Conservation (phyloP, 2,329 filamentous ascomycete species). For the Didymella keratinophila region DNA sequence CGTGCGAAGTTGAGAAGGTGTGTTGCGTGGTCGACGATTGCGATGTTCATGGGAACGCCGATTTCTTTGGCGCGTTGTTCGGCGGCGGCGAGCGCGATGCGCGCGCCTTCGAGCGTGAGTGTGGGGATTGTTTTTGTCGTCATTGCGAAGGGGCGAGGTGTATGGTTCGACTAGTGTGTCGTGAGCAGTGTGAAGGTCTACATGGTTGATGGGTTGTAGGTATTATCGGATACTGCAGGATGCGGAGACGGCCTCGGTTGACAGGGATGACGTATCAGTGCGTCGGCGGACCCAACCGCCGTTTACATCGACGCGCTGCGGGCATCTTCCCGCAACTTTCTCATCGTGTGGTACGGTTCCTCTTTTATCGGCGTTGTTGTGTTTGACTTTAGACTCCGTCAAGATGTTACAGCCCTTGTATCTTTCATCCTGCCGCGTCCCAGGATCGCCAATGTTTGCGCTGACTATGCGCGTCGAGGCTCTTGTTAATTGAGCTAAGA, state of each 20-base stretch:
- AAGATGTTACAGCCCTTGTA: neutral
- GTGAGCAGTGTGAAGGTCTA: neutral
- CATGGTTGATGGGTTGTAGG: neutral
- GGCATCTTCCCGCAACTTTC: constrained; percentile 20
- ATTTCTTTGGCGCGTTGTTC: constrained; percentile 49
- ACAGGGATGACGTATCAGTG: constrained; percentile 16
- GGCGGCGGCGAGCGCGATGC: constrained; percentile 47
- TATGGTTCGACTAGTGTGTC: neutral
- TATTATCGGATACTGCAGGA: constrained; percentile 18
- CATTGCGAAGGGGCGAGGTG: constrained; percentile 34
- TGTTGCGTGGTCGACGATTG: constrained; percentile 56
- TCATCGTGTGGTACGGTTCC: neutral
- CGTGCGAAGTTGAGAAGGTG: constrained; percentile 58
- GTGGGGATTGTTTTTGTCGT: constrained; percentile 41
- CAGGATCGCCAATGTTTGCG: no score
- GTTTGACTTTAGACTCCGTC: neutral
- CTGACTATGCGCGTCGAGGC: no score
- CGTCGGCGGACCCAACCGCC: neutral
- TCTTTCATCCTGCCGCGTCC: no score
- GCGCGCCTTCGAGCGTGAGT: constrained; percentile 49
- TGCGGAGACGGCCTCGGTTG: constrained; percentile 20
- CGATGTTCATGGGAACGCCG: constrained; percentile 58
- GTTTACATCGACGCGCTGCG: constrained; percentile 23
- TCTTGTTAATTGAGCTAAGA: no score
- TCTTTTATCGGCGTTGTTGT: neutral